A percentile compares a stretch with the other conserved stretches of the same genome.
Conservation (phyloP, 441 rosid species). For the Cnidoscolus chayamansa region DNA sequence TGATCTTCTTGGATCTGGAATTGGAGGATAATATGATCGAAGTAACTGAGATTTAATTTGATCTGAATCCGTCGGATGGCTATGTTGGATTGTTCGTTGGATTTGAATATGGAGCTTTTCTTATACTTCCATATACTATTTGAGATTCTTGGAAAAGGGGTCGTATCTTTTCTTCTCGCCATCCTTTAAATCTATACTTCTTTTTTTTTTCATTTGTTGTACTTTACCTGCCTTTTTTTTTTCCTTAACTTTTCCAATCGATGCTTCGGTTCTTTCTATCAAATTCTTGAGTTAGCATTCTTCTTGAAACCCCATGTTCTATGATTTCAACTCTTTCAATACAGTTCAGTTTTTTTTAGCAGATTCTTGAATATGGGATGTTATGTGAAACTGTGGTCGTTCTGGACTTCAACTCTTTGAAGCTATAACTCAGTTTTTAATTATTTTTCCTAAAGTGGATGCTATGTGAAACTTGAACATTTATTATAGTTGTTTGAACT, state of each 20-base stretch:
- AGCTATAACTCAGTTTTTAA: neutral
- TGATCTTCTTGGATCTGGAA: conserved; percentile 21
- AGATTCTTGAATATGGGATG: conserved; percentile 1
- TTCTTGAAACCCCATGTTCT: neutral
- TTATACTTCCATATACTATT: conserved; percentile 16
- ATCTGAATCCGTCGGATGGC: conserved; percentile 27
- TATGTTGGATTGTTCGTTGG: conserved; percentile 15
- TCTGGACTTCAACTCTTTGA: conserved; percentile 7
- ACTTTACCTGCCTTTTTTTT: too few relatives aligned
- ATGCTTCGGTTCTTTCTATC: too few relatives aligned
- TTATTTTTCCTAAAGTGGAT: conserved; percentile 4
- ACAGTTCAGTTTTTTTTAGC: neutral
- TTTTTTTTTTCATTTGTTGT: neutral
- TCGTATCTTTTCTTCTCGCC: conserved; percentile 21
- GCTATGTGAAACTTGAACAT: conserved; percentile 12
- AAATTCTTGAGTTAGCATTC: neutral
- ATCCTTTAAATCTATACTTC: conserved; percentile 21
- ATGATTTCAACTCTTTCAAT: neutral
- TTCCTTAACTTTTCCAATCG: too few relatives aligned
- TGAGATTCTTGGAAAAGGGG: conserved; percentile 33
- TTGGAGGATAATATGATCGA: conserved; percentile 3
- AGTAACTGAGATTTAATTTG: conserved; percentile 21
- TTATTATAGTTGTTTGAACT: neutral
- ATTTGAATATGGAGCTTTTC: conserved; percentile 6
- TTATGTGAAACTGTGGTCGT: neutral